Evolutionary conservation across 2,329 filamentous ascomycete species (phyloP), one percentile per base, ranked within the genome.

Genomic region (Pseudogymnoascus sp.): DNA sequence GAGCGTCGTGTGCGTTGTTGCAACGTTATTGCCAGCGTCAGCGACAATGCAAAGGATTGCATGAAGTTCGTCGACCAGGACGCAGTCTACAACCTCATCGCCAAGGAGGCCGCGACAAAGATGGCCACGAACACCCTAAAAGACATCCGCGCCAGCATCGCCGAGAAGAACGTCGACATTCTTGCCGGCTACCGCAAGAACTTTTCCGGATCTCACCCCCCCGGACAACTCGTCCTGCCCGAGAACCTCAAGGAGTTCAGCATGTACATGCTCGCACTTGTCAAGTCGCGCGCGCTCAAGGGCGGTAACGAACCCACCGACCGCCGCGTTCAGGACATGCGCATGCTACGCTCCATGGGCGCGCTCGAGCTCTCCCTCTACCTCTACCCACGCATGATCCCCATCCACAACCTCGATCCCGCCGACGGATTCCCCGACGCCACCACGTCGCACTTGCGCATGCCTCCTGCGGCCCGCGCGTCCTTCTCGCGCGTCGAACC

Each of bases 11-110:
- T 99, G 59, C 83, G 95, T 64, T 99, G 95, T 76, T 91, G 87
- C 72, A 99, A 99, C 73, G 82, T 96, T 26, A 93, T 99, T 63
- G 93, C 95, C 1, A 93, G 90, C 64, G 91, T 97, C 40, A 96
- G 88, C 67, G 91, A 97, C 68, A 87, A 86, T 63, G 87, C 91
- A 11, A 85, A 90, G 66, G 92, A 96, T 65, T 84, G 82, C 70
- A 91, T 97, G 85, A 95, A 93, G 72, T 95, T 92, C 73, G 88
- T 97, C 42, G 95, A 99, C 72, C 93, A 99, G 74, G 95, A 99
- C 75, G 93, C 95, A 6, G 91, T 99, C 24, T 84, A 93, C 64
- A 85, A 86, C 38, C 85, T 97, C 64, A 85, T 99, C 64, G 92
- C 93, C 53, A 97, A 97, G 79, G 93, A 99, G 75, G 91, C 93